Percentiles rank a stretch among this genome's conserved stretches.
phyloP scores from a whole-genome alignment of 2,329 filamentous ascomycete genomes.

The Cladosporium cucumerinum region DNA sequence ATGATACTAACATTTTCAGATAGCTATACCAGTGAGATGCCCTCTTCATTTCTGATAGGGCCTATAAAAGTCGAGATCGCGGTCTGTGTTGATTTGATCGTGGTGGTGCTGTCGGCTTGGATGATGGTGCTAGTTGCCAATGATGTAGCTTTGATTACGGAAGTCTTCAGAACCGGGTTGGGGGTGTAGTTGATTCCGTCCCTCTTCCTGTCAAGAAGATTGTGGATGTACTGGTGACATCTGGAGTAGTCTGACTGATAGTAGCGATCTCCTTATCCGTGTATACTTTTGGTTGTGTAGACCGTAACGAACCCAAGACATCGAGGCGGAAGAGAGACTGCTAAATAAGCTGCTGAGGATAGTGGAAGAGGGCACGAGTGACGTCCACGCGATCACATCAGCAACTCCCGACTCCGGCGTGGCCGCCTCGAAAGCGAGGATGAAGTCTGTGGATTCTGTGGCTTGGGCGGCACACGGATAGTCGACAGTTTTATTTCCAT shows the following conservation, averaged over 20 bases:
- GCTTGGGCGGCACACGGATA: not conserved
- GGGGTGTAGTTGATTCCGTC: slow-evolving; percentile 37
- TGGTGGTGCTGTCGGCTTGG: slow-evolving; percentile 17
- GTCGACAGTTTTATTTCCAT: not conserved
- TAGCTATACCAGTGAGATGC: no score
- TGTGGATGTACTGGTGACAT: slow-evolving; percentile 24
- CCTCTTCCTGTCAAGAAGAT: slow-evolving; percentile 31
- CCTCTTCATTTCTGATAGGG: no score
- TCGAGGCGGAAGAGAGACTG: slow-evolving; percentile 2
- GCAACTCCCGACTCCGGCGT: not conserved
- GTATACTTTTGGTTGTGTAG: slow-evolving; percentile 29
- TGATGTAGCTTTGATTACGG: slow-evolving; percentile 25
- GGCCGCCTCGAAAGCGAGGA: not conserved
- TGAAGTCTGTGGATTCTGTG: not conserved
- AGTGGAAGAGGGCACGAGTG: slow-evolving; percentile 9
- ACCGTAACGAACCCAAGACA: slow-evolving; percentile 26
- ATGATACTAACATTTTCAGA: no score
- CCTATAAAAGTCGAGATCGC: slow-evolving; percentile 7
- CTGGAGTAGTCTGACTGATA: slow-evolving; percentile 30
- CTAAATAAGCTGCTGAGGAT: not conserved
- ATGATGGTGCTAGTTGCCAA: slow-evolving; percentile 19
- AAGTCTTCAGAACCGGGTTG: slow-evolving; percentile 25
- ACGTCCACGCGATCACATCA: not conserved
- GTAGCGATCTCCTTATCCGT: slow-evolving; percentile 29
- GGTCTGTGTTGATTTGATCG: slow-evolving; percentile 17